phyloP scores from a whole-genome alignment of 768 basidiomycete genomes.

The Flagelloscypha sp. region DNA sequence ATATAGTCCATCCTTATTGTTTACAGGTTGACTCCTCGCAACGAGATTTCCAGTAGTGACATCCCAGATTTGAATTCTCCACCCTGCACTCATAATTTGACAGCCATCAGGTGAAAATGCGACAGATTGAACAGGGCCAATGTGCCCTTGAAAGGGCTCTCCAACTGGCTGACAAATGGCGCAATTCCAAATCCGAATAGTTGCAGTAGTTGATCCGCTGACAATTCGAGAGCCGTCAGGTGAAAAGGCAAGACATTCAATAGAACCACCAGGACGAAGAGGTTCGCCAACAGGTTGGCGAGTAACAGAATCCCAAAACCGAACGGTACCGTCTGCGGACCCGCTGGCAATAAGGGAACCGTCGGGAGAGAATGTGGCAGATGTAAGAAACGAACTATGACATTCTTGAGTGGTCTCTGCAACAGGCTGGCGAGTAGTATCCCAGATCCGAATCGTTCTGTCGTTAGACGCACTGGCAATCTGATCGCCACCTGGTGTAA shows the following conservation, averaged over 20 bases:
- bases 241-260: slow-evolving; percentile 1
- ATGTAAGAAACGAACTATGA: slow-evolving; percentile 20
- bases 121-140: slow-evolving; percentile 1
- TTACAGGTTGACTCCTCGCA: too few species aligned
- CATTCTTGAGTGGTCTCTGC: slow-evolving; percentile 3
- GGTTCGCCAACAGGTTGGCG: too few species aligned
- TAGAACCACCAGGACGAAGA: neutral
- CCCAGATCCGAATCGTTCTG: slow-evolving; percentile 9
- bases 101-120: slow-evolving; percentile 9
- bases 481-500: slow-evolving; percentile 32
- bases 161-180: slow-evolving; percentile 1
- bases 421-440: slow-evolving; percentile 16
- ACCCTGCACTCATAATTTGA: slow-evolving; percentile 6
- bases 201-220: neutral
- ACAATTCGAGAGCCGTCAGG: slow-evolving; percentile 4
- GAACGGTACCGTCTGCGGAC: neutral
- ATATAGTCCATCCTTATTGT: too few species aligned
- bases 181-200: slow-evolving; percentile 5
- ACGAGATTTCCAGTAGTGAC: too few species aligned
- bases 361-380: slow-evolving; percentile 15
- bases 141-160: slow-evolving; percentile 6
- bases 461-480: slow-evolving; percentile 35
- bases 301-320: neutral
- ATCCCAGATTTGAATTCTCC: slow-evolving; percentile 7
- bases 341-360: neutral